Conservation (phyloP, 179 eudicot species). For the Amaranthus tricolor region DNA sequence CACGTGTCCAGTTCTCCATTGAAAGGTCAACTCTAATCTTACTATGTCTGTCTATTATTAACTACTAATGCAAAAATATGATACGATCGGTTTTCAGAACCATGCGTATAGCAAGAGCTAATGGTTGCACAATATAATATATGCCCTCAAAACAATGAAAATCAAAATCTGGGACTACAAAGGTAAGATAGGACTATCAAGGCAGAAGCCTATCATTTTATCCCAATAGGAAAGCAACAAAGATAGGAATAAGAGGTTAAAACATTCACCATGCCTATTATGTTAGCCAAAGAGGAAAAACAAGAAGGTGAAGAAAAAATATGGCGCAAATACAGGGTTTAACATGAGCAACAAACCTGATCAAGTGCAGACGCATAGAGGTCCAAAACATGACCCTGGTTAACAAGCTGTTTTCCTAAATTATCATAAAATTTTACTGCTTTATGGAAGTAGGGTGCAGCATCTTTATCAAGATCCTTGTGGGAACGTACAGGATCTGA, state of each 20-base stretch:
- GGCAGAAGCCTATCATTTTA: too few species aligned
- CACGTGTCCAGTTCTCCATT: not conserved
- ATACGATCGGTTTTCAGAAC: too few species aligned
- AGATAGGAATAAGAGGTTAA: not conserved
- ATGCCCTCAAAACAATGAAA: not conserved
- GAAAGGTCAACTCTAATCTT: not conserved
- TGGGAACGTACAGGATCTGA: constrained; percentile 95
- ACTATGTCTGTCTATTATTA: not conserved
- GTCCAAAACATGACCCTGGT: constrained; percentile 86
- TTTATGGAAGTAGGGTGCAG: constrained; percentile 78
- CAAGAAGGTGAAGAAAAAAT: not conserved
- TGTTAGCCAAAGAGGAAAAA: not conserved
- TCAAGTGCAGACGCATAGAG: constrained; percentile 96
- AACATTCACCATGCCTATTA: not conserved
- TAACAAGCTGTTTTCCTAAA: constrained; percentile 74
- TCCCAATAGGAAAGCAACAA: not conserved
- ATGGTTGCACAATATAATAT: not conserved
- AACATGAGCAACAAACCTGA: constrained; percentile 54
- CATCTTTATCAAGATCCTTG: constrained; percentile 95
- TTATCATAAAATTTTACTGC: constrained; percentile 80
- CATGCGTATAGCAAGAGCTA: not conserved
- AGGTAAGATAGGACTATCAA: not conserved
- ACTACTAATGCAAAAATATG: not conserved
- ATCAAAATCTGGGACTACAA: not conserved
- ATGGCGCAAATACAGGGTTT: constrained; percentile 15